Conservation (phyloP, 768 basidiomycete genomes). For the Trametes sanguinea region DNA sequence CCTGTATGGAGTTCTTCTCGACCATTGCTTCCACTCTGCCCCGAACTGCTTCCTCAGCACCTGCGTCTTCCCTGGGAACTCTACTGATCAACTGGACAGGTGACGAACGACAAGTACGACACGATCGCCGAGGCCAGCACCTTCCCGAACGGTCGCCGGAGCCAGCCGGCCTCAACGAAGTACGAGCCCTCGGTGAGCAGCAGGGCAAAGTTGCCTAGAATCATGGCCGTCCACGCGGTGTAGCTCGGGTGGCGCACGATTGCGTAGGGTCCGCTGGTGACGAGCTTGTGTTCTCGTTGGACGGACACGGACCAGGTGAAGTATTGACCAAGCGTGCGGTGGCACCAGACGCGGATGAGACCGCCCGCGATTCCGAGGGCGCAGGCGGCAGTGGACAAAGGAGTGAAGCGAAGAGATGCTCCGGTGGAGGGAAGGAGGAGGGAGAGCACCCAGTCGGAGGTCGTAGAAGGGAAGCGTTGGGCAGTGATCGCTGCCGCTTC, state of each 20-base stretch:
- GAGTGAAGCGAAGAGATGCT: neutral
- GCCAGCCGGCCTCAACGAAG: neutral
- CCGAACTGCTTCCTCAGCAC: constrained; percentile 13
- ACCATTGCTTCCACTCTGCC: constrained; percentile 9
- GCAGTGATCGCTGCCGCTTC: neutral
- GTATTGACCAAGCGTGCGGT: constrained; percentile 13
- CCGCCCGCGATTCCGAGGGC: neutral
- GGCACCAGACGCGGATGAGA: constrained; percentile 1
- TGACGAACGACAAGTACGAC: neutral
- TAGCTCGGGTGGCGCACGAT: constrained; percentile 26
- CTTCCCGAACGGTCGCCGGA: neutral
- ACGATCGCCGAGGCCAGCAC: neutral
- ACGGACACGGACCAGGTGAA: constrained; percentile 24
- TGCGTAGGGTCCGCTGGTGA: constrained; percentile 22
- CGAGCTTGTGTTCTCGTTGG: constrained; percentile 15
- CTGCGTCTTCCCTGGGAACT: constrained; percentile 6
- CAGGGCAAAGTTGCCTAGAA: neutral
- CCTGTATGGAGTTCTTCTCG: constrained; percentile 1
- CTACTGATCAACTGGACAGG: neutral
- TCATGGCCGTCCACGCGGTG: constrained; percentile 2
- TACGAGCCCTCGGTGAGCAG: neutral
- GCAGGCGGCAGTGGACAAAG: neutral
- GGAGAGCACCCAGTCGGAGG: neutral
- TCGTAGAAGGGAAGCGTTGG: neutral
- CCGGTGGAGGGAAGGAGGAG: neutral